Percentiles rank a stretch among this genome's conserved stretches.
These are phyloP conservation scores for Fusarium newnesense DNA, from an alignment of 2,329 filamentous ascomycete species.

Conservation along the genomic window DNA sequence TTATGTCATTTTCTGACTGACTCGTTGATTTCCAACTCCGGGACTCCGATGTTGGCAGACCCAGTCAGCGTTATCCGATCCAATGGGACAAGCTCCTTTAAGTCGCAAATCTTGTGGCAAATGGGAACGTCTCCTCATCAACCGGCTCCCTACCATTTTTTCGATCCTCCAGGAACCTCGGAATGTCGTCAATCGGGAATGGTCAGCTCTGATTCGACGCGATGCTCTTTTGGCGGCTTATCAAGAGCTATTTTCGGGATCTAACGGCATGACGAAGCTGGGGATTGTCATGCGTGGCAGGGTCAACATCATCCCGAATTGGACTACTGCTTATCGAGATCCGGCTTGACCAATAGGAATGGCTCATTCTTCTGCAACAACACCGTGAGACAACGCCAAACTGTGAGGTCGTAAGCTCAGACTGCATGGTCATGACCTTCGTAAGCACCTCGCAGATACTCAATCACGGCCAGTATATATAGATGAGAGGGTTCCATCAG, in stretches of 20 bases:
- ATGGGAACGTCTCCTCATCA: conserved; percentile 1
- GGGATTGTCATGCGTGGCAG: neutral
- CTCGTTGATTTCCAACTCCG: conserved; percentile 16
- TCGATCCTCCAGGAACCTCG: neutral
- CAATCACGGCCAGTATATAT: neutral
- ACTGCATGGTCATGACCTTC: neutral
- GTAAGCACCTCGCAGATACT: neutral
- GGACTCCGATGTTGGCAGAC: neutral
- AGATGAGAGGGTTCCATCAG: no score
- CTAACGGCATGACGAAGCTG: neutral
- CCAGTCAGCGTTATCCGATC: neutral
- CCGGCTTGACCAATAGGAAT: neutral
- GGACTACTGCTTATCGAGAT: neutral
- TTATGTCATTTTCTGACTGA: conserved; percentile 7
- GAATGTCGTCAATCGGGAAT: neutral
- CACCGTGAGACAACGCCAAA: neutral
- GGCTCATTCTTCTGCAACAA: neutral
- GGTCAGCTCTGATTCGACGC: neutral
- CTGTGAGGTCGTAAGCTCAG: neutral
- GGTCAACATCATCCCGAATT: neutral
- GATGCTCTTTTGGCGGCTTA: neutral
- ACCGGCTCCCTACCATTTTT: neutral
- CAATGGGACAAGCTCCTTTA: neutral
- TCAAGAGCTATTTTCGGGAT: neutral
- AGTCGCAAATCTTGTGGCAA: neutral